Base-by-base conservation (phyloP, 768 basidiomycete genomes). In the Russula foetens region DNA sequence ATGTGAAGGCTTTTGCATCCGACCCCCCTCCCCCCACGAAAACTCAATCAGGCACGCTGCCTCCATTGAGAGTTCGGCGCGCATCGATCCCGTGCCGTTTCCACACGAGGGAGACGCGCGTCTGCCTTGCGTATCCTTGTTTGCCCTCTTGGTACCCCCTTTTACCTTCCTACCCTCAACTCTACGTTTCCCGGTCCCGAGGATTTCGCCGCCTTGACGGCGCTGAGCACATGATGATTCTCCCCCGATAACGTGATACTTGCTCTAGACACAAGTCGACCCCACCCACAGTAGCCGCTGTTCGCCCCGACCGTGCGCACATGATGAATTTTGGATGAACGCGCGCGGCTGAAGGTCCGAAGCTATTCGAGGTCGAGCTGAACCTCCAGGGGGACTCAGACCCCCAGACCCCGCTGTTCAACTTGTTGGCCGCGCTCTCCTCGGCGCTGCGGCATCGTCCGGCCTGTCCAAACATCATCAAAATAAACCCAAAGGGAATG, bases 161-260 rank as follows among this genome's bases (percentile, higher is more conserved):
- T n/a, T 15, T 12, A 14, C 23, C 33, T 23, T 31, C 17, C 21
- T 23, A 4, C 24, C 52, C 28, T 39, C 53, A 54, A 48, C 53
- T 38, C 29, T 50, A 49, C 21, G 47, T 31, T 35, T 60, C 41
- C 47, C 59, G 48, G 60, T 45, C 35, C 59, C 59, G 53, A 54
- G 31, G 48, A 29, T 43, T 57, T 41, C n/a, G 14, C 26, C 39
- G n/a, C 14, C 15, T 48, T 58, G 38, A 58, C 31, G 39, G 39
- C 28, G 29, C 23, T 14, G 11, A 50, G 39, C 47, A 54, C 31
- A 49, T 49, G 53, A 35, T 35, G 23, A 21, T 15, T 19, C n/a
- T 43, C 53, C 15, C 43, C 23, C 31, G 33, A 44, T 60, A 21
- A 60, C 26, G 33, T 53, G 50, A 52, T 51, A 4, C 24, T 8